A percentile compares a stretch with the other conserved stretches of the same genome.
Conservation (phyloP, 805 yeast species). For the Nakazawaea laoshanensis region DNA sequence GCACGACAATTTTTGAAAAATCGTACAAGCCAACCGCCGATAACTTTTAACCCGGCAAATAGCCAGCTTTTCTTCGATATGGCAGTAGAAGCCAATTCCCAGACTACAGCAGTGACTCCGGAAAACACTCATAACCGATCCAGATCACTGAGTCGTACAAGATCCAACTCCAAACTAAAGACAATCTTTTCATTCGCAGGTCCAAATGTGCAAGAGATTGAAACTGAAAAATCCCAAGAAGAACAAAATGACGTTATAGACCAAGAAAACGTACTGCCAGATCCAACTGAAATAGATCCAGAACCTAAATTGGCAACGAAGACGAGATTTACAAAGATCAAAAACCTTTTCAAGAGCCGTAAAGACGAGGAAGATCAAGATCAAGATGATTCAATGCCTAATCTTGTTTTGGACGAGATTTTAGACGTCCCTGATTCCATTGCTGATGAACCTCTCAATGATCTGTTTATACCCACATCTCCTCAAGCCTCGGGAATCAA, state of each 20-base stretch:
- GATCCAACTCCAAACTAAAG: conserved; percentile 32
- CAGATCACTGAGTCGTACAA: conserved; percentile 22
- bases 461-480: conserved; percentile 1
- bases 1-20: background rate
- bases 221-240: background rate
- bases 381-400: conserved; percentile 3
- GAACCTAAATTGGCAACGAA: conserved; percentile 10
- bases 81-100: too few species aligned
- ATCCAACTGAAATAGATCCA: background rate
- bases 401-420: conserved; percentile 5
- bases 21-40: background rate
- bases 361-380: conserved; percentile 9
- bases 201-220: background rate
- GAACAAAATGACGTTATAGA: background rate
- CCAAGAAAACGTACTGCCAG: background rate
- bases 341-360: conserved; percentile 21
- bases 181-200: conserved; percentile 29
- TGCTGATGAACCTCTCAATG: conserved; percentile 2
- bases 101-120: too few species aligned
- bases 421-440: conserved; percentile 9
- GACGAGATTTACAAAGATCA: conserved; percentile 21
- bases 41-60: too few species aligned
- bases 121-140: conserved; percentile 9
- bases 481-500: conserved; percentile 10
- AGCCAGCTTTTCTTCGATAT: too few species aligned